A percentile compares a stretch with the other conserved stretches of the same genome.
Evolutionary conservation across 176 grass and related monocot species (phyloP).

Genomic region (Microstegium vimineum): DNA sequence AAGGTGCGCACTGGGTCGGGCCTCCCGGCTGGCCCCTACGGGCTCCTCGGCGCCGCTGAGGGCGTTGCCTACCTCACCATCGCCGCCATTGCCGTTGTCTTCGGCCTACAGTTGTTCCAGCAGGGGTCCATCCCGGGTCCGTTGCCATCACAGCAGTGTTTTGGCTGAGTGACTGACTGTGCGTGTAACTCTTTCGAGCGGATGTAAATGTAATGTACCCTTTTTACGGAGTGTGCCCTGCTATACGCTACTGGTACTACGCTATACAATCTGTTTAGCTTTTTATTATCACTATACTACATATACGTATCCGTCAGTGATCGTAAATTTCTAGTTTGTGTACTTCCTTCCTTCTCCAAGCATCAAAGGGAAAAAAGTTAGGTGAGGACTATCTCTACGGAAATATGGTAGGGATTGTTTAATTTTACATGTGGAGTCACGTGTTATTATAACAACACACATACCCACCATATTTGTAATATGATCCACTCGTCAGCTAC

Average conservation of each 20-base stretch:
- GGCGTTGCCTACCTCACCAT: conserved; percentile 62
- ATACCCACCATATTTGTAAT: too few relatives aligned
- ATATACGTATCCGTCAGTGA: too few relatives aligned
- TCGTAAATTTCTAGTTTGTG: too few relatives aligned
- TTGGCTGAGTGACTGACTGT: conserved; percentile 58
- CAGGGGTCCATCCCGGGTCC: conserved; percentile 64
- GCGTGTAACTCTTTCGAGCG: background rate
- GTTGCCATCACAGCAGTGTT: conserved; percentile 66
- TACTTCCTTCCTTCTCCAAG: too few relatives aligned
- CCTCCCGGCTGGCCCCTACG: conserved; percentile 62
- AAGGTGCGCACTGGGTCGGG: conserved; percentile 77
- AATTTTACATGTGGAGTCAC: too few relatives aligned
- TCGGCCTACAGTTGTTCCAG: conserved; percentile 67
- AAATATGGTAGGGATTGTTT: too few relatives aligned
- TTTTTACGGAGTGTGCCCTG: background rate
- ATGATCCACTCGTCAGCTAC: too few relatives aligned
- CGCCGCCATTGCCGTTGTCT: conserved; percentile 46
- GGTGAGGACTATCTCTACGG: too few relatives aligned
- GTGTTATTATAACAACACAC: too few relatives aligned
- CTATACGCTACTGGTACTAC: background rate
- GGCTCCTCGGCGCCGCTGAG: conserved; percentile 71
- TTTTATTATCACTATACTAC: background rate
- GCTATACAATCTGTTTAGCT: too few relatives aligned
- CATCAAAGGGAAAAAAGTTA: too few relatives aligned
- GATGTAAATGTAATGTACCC: too few relatives aligned